These are phyloP conservation scores for Pleurotus giganteus DNA, from an alignment of 768 basidiomycete genomes.

Conservation along the genomic window DNA sequence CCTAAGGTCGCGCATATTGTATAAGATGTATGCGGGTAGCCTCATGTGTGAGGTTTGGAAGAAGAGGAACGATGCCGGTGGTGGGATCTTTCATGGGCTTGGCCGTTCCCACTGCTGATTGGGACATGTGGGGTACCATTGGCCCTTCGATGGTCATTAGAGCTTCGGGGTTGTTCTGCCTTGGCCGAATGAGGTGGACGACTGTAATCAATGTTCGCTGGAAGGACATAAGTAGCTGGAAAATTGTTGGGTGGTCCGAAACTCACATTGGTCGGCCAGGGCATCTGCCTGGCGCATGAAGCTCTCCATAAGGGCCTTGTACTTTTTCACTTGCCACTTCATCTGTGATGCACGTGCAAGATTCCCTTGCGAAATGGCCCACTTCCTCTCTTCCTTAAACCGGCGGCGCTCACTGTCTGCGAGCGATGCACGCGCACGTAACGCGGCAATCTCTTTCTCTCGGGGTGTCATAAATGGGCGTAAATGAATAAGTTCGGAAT, in stretches of 20 bases:
- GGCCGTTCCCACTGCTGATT: neutral
- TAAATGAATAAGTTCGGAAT: slow-evolving; percentile 63
- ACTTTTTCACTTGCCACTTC: slow-evolving; percentile 82
- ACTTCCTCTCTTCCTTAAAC: slow-evolving; percentile 84
- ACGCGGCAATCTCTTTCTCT: slow-evolving; percentile 71
- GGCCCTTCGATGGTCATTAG: neutral
- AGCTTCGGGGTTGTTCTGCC: neutral
- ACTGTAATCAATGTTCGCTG: neutral
- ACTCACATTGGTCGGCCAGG: slow-evolving; percentile 62
- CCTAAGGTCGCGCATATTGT: too few species aligned
- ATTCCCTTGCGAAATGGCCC: slow-evolving; percentile 82
- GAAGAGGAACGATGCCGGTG: slow-evolving; percentile 5
- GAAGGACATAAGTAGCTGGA: neutral
- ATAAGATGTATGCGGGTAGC: neutral
- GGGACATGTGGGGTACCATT: neutral
- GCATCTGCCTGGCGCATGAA: slow-evolving; percentile 77
- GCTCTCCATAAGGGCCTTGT: slow-evolving; percentile 76
- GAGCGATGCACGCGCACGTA: slow-evolving; percentile 74
- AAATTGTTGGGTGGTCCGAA: neutral
- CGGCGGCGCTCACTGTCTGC: slow-evolving; percentile 82
- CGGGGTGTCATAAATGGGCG: slow-evolving; percentile 56
- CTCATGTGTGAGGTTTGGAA: slow-evolving; percentile 6
- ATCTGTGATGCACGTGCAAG: slow-evolving; percentile 71
- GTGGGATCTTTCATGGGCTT: neutral
- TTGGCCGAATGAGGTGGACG: neutral